Evolutionary conservation across 2,329 filamentous ascomycete species (phyloP).

Genomic region (Phaeosphaeriaceae sp.): DNA sequence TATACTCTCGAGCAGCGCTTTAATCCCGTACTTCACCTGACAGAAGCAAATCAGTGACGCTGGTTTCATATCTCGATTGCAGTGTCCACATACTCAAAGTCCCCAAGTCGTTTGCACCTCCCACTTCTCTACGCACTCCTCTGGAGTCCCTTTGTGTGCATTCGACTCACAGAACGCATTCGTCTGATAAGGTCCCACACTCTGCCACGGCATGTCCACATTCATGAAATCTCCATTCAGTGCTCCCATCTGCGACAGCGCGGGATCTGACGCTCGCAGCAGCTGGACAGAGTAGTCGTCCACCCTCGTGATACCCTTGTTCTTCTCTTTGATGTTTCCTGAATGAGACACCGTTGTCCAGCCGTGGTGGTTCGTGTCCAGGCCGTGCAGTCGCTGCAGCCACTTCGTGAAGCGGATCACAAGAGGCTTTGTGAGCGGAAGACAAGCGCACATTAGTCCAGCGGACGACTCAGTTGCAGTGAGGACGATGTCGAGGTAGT

Average conservation of each 20-base stretch:
- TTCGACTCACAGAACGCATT: not conserved
- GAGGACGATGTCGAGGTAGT: slow-evolving; percentile 14
- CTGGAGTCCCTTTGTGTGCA: not conserved
- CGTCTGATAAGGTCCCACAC: not conserved
- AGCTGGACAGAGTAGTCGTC: slow-evolving; percentile 13
- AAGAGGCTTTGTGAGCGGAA: slow-evolving; percentile 10
- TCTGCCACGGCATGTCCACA: slow-evolving; percentile 4
- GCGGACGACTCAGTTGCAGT: slow-evolving; percentile 11
- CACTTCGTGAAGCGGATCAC: slow-evolving; percentile 5
- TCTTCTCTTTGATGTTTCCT: not conserved
- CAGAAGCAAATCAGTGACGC: not conserved
- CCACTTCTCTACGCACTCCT: not conserved
- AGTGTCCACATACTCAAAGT: not conserved
- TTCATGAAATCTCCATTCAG: not conserved
- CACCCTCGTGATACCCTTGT: not conserved
- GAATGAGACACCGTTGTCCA: slow-evolving; percentile 6
- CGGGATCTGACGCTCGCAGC: not conserved
- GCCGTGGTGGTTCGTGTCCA: slow-evolving; percentile 8
- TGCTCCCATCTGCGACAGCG: not conserved
- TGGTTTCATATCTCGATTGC: not conserved
- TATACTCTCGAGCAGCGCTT: no score
- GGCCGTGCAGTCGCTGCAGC: slow-evolving; percentile 1
- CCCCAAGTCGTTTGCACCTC: not conserved
- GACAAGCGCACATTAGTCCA: slow-evolving; percentile 11
- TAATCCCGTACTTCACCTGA: not conserved